phyloP scores from a whole-genome alignment of 2,329 filamentous ascomycete species.

The Didymella exigua region DNA sequence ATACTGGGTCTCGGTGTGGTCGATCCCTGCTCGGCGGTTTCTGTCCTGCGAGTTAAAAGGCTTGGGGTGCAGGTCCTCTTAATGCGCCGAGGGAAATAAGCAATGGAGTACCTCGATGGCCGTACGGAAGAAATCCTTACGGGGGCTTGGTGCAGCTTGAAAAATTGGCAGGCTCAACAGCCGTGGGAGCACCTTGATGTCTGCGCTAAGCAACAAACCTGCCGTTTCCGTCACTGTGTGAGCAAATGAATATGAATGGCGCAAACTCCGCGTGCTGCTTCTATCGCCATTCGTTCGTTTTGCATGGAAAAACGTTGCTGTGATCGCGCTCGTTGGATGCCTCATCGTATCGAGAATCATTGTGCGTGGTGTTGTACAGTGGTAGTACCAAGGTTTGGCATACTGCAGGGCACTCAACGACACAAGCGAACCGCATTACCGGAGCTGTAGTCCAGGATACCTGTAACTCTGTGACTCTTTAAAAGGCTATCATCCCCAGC shows the following conservation, averaged over 20 bases:
- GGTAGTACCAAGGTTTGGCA: neutral
- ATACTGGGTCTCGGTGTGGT: slow-evolving; percentile 2
- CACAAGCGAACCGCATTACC: neutral
- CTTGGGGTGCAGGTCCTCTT: slow-evolving; percentile 18
- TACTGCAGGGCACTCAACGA: neutral
- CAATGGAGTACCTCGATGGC: slow-evolving; percentile 30
- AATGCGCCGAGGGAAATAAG: slow-evolving; percentile 18
- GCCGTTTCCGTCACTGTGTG: slow-evolving; percentile 12
- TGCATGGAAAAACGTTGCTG: neutral
- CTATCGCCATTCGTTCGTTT: slow-evolving; percentile 10
- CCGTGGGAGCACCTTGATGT: slow-evolving; percentile 31
- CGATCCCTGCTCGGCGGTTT: slow-evolving; percentile 16
- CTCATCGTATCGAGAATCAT: neutral
- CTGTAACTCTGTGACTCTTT: neutral
- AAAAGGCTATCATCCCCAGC: too few species aligned
- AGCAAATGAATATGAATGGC: slow-evolving; percentile 15
- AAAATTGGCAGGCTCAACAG: slow-evolving; percentile 10
- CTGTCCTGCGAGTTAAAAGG: slow-evolving; percentile 10
- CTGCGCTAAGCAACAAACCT: slow-evolving; percentile 22
- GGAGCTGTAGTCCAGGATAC: neutral
- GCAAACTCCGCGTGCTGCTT: slow-evolving; percentile 6
- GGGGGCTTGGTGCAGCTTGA: slow-evolving; percentile 18
- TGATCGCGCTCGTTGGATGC: neutral
- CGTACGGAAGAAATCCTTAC: slow-evolving; percentile 9
- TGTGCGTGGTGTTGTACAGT: slow-evolving; percentile 7